Evolutionary conservation across 768 basidiomycete genomes (phyloP).

Genomic region (Leccinellum luteum): DNA sequence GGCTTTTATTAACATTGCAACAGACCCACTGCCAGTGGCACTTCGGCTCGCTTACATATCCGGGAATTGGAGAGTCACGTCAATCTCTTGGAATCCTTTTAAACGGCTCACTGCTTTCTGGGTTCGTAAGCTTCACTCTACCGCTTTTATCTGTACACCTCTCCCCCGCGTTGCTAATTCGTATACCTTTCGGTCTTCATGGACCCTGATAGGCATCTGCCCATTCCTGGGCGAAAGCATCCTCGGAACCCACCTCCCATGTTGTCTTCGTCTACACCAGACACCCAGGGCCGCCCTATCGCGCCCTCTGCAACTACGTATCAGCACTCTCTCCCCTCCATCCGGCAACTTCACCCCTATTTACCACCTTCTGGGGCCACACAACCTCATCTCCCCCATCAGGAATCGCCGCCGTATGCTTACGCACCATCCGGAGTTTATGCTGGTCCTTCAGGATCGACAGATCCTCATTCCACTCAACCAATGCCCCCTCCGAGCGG

Average conservation of each 20-base stretch:
- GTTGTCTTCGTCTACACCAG: conserved; percentile 25
- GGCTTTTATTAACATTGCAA: conserved; percentile 25
- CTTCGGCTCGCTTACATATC: conserved; percentile 29
- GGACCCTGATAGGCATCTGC: conserved; percentile 39
- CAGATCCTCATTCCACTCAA: conserved; percentile 26
- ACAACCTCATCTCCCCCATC: conserved; percentile 27
- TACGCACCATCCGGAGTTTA: conserved; percentile 25
- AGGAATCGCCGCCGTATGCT: conserved; percentile 26
- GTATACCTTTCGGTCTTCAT: conserved; percentile 17
- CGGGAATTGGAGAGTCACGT: conserved; percentile 26
- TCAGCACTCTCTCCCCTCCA: conserved; percentile 53
- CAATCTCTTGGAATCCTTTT: conserved; percentile 22
- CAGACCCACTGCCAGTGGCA: too few relatives aligned
- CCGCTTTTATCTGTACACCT: conserved; percentile 16
- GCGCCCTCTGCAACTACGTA: conserved; percentile 21
- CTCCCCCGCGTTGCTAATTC: conserved; percentile 18
- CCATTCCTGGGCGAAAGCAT: conserved; percentile 32
- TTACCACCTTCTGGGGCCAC: conserved; percentile 48
- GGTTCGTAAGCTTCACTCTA: conserved; percentile 26
- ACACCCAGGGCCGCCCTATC: conserved; percentile 28
- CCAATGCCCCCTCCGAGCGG: conserved; percentile 18
- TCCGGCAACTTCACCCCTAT: conserved; percentile 66
- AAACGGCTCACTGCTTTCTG: conserved; percentile 18
- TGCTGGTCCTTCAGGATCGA: conserved; percentile 24
- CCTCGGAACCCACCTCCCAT: conserved; percentile 26